phyloP scores from a whole-genome alignment of 176 grass and related monocot species.

The Leersia perrieri region DNA sequence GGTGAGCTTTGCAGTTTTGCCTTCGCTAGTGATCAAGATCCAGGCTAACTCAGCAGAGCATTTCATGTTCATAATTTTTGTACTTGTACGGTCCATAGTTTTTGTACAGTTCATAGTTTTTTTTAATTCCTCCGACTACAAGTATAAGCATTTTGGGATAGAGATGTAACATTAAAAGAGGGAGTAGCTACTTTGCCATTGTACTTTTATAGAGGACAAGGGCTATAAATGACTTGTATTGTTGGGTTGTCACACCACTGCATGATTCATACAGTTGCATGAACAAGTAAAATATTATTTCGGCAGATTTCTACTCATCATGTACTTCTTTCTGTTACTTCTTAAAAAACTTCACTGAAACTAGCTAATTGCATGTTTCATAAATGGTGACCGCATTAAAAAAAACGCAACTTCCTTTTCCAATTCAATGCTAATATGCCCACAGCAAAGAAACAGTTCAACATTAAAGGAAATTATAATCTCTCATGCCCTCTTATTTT shows the following conservation, averaged over 20 bases:
- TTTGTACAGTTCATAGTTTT: background rate
- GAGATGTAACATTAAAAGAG: too few relatives aligned
- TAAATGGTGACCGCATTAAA: background rate
- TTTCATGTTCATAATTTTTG: background rate
- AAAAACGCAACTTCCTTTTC: background rate
- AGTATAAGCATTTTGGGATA: too few relatives aligned
- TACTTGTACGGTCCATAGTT: too few relatives aligned
- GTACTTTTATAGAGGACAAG: too few relatives aligned
- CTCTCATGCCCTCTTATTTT: background rate
- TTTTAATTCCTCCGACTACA: too few relatives aligned
- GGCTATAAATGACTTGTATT: background rate
- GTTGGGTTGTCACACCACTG: background rate
- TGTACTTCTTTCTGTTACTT: background rate
- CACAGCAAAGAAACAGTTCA: background rate
- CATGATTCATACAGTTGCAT: background rate
- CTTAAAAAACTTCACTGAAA: background rate
- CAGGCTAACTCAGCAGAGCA: background rate
- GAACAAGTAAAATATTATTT: background rate
- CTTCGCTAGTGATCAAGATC: background rate
- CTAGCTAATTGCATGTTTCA: background rate
- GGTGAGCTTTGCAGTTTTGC: constrained; percentile 13
- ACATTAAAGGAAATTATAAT: background rate
- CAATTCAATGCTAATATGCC: background rate
- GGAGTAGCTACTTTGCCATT: too few relatives aligned
- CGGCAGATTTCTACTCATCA: background rate